Conservation (phyloP, 2,329 filamentous ascomycete genomes). For the Aurifilum marmelostoma region DNA sequence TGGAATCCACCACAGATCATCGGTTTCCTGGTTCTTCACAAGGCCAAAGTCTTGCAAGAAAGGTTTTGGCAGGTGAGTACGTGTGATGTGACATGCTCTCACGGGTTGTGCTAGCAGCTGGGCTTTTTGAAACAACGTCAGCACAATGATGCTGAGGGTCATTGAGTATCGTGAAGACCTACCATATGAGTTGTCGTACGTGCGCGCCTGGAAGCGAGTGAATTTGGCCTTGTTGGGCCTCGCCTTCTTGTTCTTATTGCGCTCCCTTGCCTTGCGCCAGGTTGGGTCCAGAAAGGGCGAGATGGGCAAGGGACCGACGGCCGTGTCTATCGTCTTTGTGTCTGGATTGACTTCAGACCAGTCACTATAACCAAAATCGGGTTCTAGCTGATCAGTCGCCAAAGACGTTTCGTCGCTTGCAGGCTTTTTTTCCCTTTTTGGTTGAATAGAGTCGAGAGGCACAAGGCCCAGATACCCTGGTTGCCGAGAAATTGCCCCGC, state of each 20-base stretch:
- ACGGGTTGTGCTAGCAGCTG: slow-evolving; percentile 63
- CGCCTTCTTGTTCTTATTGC: slow-evolving; percentile 44
- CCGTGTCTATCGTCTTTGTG: slow-evolving; percentile 50
- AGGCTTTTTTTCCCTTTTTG: neutral
- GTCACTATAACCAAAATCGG: neutral
- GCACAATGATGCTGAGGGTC: slow-evolving; percentile 8
- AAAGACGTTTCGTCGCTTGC: neutral
- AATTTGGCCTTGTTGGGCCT: slow-evolving; percentile 39
- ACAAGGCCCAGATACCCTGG: slow-evolving; percentile 3
- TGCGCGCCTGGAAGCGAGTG: slow-evolving; percentile 56
- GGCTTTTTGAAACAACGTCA: slow-evolving; percentile 47
- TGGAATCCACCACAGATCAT: slow-evolving; percentile 60
- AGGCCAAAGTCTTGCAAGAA: slow-evolving; percentile 67
- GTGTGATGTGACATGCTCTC: slow-evolving; percentile 58
- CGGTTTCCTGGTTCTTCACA: slow-evolving; percentile 57
- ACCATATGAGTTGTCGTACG: slow-evolving; percentile 69
- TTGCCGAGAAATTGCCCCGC: slow-evolving; percentile 8
- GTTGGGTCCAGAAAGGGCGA: slow-evolving; percentile 58
- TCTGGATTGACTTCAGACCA: slow-evolving; percentile 41
- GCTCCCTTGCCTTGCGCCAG: slow-evolving; percentile 50
- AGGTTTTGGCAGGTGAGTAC: slow-evolving; percentile 55
- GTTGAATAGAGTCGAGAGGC: slow-evolving; percentile 16
- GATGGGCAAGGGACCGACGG: slow-evolving; percentile 51
- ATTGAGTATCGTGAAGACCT: slow-evolving; percentile 29
- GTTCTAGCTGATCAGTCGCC: neutral